A percentile compares a stretch with the other conserved stretches of the same genome.
Evolutionary conservation across 177 flowering plant genomes (phyloP).

Genomic region (Vitis hybrid): DNA sequence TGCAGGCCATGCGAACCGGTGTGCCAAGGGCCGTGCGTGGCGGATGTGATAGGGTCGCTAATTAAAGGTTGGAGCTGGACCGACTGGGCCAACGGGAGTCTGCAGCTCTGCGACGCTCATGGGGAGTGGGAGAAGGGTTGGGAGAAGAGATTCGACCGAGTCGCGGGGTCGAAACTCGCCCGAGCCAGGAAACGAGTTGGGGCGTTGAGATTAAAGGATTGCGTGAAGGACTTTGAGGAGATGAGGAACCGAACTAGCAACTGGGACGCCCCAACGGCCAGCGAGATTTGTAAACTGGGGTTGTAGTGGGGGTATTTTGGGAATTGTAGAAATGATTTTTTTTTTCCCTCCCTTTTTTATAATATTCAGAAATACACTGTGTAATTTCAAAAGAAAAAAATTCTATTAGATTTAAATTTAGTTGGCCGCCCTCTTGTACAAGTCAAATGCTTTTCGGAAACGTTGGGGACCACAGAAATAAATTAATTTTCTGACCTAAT

Average conservation of each 20-base stretch:
- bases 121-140: slow-evolving; percentile 80
- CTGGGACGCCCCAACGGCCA: slow-evolving; percentile 72
- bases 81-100: slow-evolving; percentile 50
- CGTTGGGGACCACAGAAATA: too few relatives aligned
- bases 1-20: slow-evolving; percentile 83
- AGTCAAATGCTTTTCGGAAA: too few relatives aligned
- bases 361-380: too few relatives aligned
- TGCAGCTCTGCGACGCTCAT: slow-evolving; percentile 78
- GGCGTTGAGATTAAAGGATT: slow-evolving; percentile 36
- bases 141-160: slow-evolving; percentile 66
- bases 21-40: slow-evolving; percentile 67
- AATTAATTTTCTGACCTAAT: too few relatives aligned
- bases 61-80: slow-evolving; percentile 84
- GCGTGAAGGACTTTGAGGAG: slow-evolving; percentile 56
- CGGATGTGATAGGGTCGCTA: slow-evolving; percentile 43
- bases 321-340: background rate
- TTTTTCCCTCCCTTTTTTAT: too few relatives aligned
- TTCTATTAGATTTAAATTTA: too few relatives aligned
- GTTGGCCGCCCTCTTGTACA: too few relatives aligned
- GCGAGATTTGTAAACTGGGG: slow-evolving; percentile 60
- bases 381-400: too few relatives aligned
- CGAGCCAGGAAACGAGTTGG: slow-evolving; percentile 37
- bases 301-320: slow-evolving; percentile 6
- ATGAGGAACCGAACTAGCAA: slow-evolving; percentile 40
- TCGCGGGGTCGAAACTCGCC: slow-evolving; percentile 54